A percentile compares a stretch with the other conserved stretches of the same genome.
Conservation (phyloP, 2,329 filamentous ascomycete species). For the Fusarium ramigenum region DNA sequence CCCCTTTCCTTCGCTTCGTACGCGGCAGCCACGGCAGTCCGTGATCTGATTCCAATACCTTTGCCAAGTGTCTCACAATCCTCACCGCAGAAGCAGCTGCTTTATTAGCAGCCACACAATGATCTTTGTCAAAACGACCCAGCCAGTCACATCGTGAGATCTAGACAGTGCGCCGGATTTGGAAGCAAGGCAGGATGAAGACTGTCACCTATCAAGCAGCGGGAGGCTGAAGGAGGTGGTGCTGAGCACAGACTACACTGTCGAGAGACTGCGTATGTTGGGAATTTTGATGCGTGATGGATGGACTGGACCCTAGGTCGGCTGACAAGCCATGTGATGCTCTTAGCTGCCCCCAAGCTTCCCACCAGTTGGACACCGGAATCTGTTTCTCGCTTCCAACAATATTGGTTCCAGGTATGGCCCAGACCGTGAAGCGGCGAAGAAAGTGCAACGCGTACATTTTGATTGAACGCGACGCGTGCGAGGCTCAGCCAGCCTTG, state of each 20-base stretch:
- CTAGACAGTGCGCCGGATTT: slow-evolving; percentile 31
- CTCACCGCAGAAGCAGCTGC: slow-evolving; percentile 4
- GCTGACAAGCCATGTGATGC: slow-evolving; percentile 44
- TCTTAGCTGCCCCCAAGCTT: slow-evolving; percentile 11
- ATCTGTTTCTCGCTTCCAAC: slow-evolving; percentile 22
- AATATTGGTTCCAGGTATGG: slow-evolving; percentile 5
- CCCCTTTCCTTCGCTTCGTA: background rate
- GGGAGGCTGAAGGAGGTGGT: slow-evolving; percentile 26
- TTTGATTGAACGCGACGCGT: slow-evolving; percentile 27
- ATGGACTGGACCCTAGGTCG: slow-evolving; percentile 32
- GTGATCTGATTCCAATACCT: slow-evolving; percentile 12
- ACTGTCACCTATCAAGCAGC: slow-evolving; percentile 12
- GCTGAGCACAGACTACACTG: slow-evolving; percentile 22
- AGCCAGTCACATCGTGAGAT: slow-evolving; percentile 25
- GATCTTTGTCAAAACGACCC: background rate
- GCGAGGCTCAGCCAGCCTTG: slow-evolving; percentile 38
- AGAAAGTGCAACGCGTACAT: slow-evolving; percentile 27
- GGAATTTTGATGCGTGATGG: slow-evolving; percentile 27
- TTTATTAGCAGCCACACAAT: slow-evolving; percentile 30
- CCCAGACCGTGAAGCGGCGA: background rate
- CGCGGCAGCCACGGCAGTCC: background rate
- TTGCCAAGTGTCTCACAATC: slow-evolving; percentile 30
- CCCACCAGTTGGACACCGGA: slow-evolving; percentile 6
- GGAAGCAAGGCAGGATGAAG: slow-evolving; percentile 14
- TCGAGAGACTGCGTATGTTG: slow-evolving; percentile 15